These are phyloP conservation scores for Agaricus bisporus DNA, from an alignment of 768 basidiomycete species.

Conservation along the genomic window DNA sequence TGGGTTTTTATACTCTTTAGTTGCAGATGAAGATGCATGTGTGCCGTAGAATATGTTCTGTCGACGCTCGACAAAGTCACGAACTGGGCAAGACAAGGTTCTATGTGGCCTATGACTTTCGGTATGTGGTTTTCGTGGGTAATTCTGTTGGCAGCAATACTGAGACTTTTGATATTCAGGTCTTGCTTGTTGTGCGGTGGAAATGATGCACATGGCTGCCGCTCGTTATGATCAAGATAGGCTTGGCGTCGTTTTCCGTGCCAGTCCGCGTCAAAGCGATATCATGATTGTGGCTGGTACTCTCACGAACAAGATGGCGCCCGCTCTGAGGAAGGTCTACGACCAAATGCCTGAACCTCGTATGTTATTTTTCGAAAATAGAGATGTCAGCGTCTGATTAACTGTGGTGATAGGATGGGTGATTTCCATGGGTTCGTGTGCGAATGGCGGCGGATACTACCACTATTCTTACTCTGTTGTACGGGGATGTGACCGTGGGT, in stretches of 20 bases:
- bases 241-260: conserved; percentile 95
- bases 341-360: conserved; percentile 99
- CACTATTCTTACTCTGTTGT: conserved; percentile 99
- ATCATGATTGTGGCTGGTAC: conserved; percentile 99
- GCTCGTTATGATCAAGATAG: conserved; percentile 98
- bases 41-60: conserved; percentile 81
- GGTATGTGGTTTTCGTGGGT: conserved; percentile 30
- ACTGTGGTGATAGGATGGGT: conserved; percentile 73
- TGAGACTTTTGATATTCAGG: conserved; percentile 36
- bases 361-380: conserved; percentile 27
- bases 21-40: not conserved
- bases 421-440: conserved; percentile 99
- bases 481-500: conserved; percentile 91
- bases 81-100: conserved; percentile 97
- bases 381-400: not conserved
- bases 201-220: conserved; percentile 99
- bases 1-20: conserved; percentile 25
- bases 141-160: not conserved
- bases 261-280: conserved; percentile 95
- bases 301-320: conserved; percentile 99
- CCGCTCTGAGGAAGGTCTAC: conserved; percentile 92
- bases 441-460: conserved; percentile 96
- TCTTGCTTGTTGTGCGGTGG: conserved; percentile 97
- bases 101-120: conserved; percentile 99
- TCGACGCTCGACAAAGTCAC: conserved; percentile 94